These are phyloP conservation scores for Huntiella savannae DNA, from an alignment of 2,329 filamentous ascomycete species.

Conservation along the genomic window DNA sequence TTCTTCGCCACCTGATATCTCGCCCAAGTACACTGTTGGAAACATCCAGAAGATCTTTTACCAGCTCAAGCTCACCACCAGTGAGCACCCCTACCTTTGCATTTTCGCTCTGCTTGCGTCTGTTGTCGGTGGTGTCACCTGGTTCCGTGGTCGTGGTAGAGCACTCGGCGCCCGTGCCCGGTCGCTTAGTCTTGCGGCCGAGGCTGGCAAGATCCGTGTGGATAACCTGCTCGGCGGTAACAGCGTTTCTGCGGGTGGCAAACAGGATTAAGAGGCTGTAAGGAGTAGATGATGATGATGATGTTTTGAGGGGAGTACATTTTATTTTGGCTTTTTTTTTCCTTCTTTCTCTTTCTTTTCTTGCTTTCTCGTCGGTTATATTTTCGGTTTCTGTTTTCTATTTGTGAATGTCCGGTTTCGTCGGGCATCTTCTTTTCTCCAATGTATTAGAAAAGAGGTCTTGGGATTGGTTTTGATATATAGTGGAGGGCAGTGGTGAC, in stretches of 20 bases:
- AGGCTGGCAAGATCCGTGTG: slow-evolving; percentile 8
- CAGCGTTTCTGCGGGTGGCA: slow-evolving; percentile 3
- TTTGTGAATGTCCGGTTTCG: not conserved
- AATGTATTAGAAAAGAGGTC: not conserved
- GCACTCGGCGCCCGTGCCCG: slow-evolving; percentile 6
- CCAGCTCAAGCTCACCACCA: slow-evolving; percentile 38
- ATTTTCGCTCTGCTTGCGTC: slow-evolving; percentile 28
- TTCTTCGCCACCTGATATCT: slow-evolving; percentile 48
- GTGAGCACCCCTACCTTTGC: slow-evolving; percentile 39
- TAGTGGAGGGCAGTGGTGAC: too few species aligned
- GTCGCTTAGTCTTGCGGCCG: slow-evolving; percentile 8
- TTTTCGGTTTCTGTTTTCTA: slow-evolving; percentile 8
- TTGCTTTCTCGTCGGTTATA: slow-evolving; percentile 6
- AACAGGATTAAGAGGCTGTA: slow-evolving; percentile 7
- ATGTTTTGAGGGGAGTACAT: not conserved
- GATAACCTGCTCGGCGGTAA: slow-evolving; percentile 4
- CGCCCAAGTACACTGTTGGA: slow-evolving; percentile 59
- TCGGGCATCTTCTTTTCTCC: not conserved
- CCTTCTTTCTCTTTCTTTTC: slow-evolving; percentile 6
- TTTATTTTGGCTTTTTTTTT: slow-evolving; percentile 2
- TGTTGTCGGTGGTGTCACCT: slow-evolving; percentile 15
- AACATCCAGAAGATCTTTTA: slow-evolving; percentile 54
- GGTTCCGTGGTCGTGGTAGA: slow-evolving; percentile 29
- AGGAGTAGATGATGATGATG: not conserved
- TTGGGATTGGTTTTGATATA: not conserved